These are phyloP conservation scores for Porphyrellus cyaneotinctus DNA, from an alignment of 768 basidiomycete species.

Conservation along the genomic window DNA sequence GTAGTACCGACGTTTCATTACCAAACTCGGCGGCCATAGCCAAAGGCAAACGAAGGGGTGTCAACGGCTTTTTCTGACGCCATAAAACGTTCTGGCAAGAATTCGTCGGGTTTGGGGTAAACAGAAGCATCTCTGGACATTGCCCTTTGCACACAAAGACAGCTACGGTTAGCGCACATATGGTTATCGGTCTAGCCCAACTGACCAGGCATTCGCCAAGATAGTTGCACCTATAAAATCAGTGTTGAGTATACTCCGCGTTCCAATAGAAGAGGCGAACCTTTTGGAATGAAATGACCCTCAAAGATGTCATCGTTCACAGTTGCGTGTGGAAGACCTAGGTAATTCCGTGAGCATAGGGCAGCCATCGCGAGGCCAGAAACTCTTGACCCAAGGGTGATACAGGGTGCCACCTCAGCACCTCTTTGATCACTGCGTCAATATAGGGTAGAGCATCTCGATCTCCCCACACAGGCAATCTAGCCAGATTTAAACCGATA, in stretches of 20 bases:
- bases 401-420: conserved; percentile 11
- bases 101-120: conserved; percentile 32
- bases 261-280: not conserved
- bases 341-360: not conserved
- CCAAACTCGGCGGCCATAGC: conserved; percentile 40
- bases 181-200: not conserved
- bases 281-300: conserved; percentile 44
- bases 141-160: conserved; percentile 14
- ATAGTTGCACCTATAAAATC: not conserved
- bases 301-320: conserved; percentile 29
- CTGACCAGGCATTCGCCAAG: conserved; percentile 5
- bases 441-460: conserved; percentile 6
- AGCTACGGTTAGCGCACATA: not conserved
- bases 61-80: not conserved
- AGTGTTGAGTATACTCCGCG: not conserved
- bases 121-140: conserved; percentile 32
- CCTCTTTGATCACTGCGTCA: conserved; percentile 11
- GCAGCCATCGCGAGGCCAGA: no score
- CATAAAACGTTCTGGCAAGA: conserved; percentile 34
- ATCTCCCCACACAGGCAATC: conserved; percentile 18
- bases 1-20: not conserved
- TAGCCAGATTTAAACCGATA: conserved; percentile 3
- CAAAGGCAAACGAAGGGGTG: conserved; percentile 7
- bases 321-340: conserved; percentile 24
- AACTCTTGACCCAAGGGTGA: conserved; percentile 6